Evolutionary conservation across 305 asterid genomes (phyloP).

Genomic region (Plantago coronopus): DNA sequence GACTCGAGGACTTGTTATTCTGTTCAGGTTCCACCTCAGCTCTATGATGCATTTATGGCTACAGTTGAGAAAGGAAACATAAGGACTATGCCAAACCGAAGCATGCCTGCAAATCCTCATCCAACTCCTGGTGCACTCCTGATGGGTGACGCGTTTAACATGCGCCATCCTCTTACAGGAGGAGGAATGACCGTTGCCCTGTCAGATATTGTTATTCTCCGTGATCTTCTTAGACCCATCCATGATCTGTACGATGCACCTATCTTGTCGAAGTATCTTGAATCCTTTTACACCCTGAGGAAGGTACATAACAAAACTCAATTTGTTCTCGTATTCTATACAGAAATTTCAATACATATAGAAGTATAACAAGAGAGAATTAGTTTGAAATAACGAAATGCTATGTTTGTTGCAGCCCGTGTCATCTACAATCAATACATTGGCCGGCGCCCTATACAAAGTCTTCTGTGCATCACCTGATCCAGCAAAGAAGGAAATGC

Average conservation of each 20-base stretch:
- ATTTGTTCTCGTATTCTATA: neutral
- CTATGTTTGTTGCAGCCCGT: conserved; percentile 52
- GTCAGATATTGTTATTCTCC: conserved; percentile 69
- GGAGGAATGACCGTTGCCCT: conserved; percentile 94
- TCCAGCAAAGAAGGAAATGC: conserved; percentile 70
- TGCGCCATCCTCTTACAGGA: conserved; percentile 84
- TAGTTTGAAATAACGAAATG: conserved; percentile 3
- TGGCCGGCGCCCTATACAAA: conserved; percentile 73
- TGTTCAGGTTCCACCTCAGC: conserved; percentile 57
- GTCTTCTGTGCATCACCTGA: conserved; percentile 77
- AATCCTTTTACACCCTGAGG: conserved; percentile 68
- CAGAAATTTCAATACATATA: neutral
- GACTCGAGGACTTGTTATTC: conserved; percentile 8
- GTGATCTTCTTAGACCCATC: conserved; percentile 65
- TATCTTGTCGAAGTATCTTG: conserved; percentile 54
- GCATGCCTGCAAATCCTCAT: conserved; percentile 80
- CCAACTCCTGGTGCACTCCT: conserved; percentile 77
- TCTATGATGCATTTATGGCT: conserved; percentile 45
- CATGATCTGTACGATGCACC: conserved; percentile 41
- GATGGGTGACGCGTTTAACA: conserved; percentile 77
- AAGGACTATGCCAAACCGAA: conserved; percentile 72
- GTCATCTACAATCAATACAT: conserved; percentile 72
- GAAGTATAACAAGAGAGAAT: neutral
- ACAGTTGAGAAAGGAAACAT: conserved; percentile 64
- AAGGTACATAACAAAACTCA: conserved; percentile 35